Percentiles rank a stretch among this genome's conserved stretches.
These are phyloP conservation scores for Fraxinus pennsylvanica DNA, from an alignment of 257 asterid genomes.

Conservation along the genomic window DNA sequence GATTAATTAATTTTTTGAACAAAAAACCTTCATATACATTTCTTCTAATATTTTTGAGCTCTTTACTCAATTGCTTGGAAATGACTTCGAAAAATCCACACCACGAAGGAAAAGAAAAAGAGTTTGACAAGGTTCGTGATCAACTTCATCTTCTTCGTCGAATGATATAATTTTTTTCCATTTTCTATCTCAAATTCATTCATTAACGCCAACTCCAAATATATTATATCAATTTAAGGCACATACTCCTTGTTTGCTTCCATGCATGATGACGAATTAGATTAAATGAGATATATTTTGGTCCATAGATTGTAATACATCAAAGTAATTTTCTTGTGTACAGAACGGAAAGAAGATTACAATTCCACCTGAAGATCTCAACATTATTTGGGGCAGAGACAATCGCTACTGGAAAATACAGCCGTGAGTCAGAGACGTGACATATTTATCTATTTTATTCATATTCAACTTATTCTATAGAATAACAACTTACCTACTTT, in stretches of 20 bases:
- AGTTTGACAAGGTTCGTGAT: not conserved
- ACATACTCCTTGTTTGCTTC: not conserved
- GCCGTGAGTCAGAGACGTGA: conserved; percentile 25
- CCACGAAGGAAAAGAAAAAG: not conserved
- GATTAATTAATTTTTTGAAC: not conserved
- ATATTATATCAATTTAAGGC: too few relatives aligned
- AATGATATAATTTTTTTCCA: too few relatives aligned
- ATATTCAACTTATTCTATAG: not conserved
- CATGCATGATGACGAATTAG: not conserved
- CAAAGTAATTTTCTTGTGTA: not conserved
- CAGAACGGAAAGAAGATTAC: conserved; percentile 15
- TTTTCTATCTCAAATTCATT: too few relatives aligned
- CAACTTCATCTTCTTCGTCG: not conserved
- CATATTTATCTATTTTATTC: too few relatives aligned
- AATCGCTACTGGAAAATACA: conserved; percentile 48
- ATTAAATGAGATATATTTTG: too few relatives aligned
- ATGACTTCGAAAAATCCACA: conserved; percentile 5
- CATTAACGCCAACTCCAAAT: not conserved
- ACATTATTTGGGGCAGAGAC: conserved; percentile 60
- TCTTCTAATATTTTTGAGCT: not conserved
- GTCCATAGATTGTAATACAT: too few relatives aligned
- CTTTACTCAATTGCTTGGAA: not conserved
- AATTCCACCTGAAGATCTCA: conserved; percentile 37
- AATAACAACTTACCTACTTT: too few relatives aligned
- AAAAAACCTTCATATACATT: not conserved